These are phyloP conservation scores for Alternaria alternata DNA, from an alignment of 2,329 filamentous ascomycete species.

Conservation along the genomic window DNA sequence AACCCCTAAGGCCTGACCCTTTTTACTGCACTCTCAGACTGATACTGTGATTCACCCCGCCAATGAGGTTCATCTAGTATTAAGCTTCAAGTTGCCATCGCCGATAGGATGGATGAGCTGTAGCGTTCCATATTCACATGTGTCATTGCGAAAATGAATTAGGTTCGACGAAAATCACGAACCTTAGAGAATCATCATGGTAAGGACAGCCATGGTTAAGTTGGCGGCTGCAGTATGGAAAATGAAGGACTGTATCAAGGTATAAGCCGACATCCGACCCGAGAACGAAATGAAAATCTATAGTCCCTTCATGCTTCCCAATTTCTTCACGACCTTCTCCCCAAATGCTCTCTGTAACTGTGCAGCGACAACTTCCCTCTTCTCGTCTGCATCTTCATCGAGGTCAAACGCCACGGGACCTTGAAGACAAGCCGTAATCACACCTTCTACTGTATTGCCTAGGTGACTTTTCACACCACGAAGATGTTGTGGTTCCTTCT, in stretches of 20 bases:
- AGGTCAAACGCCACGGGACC: conserved; percentile 43
- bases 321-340: conserved; percentile 40
- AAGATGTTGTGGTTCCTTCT: conserved; percentile 26
- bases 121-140: background rate
- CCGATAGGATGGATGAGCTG: background rate
- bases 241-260: background rate
- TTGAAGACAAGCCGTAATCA: conserved; percentile 42
- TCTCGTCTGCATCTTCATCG: conserved; percentile 39
- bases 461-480: conserved; percentile 36
- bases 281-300: background rate
- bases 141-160: background rate
- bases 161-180: background rate
- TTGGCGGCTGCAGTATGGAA: background rate
- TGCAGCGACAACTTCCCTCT: conserved; percentile 39
- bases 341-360: conserved; percentile 43
- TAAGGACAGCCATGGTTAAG: background rate
- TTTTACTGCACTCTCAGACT: background rate
- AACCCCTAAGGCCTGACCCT: conserved; percentile 5
- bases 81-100: background rate
- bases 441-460: conserved; percentile 34
- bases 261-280: background rate
- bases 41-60: background rate
- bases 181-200: background rate
- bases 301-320: conserved; percentile 37
- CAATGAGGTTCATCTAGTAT: background rate